Conservation (phyloP, 1,139 yeast genomes). For the Saccharomyces pastorianus region DNA sequence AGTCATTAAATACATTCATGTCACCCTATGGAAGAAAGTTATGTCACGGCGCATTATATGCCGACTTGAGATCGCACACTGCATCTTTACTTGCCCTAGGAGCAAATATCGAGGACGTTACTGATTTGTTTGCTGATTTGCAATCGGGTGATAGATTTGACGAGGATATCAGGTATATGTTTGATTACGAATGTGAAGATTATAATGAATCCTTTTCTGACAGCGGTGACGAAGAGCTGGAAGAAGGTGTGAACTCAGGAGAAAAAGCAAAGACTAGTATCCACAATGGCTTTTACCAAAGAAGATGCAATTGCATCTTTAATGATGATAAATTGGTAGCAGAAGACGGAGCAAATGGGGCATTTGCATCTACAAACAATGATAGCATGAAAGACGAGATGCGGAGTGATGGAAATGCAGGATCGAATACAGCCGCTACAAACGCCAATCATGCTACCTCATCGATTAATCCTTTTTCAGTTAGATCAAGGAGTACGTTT, state of each 20-base stretch:
- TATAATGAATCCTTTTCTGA: constrained; percentile 28
- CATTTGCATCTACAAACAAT: not conserved
- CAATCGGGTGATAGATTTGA: constrained; percentile 64
- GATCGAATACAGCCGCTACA: constrained; percentile 7
- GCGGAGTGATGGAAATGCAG: constrained; percentile 4
- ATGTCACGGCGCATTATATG: constrained; percentile 48
- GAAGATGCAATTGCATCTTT: constrained; percentile 36
- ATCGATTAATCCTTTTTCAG: constrained; percentile 30
- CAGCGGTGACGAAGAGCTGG: constrained; percentile 23
- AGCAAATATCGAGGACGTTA: constrained; percentile 39
- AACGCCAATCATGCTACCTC: constrained; percentile 9
- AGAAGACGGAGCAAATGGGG: constrained; percentile 15
- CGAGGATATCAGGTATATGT: constrained; percentile 64
- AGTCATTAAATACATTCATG: constrained; percentile 47
- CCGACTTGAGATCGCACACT: constrained; percentile 46
- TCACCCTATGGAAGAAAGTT: constrained; percentile 55
- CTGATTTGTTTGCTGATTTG: constrained; percentile 47
- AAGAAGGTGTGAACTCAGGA: constrained; percentile 11
- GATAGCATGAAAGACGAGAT: constrained; percentile 18
- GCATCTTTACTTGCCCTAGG: constrained; percentile 42
- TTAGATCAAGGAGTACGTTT: constrained; percentile 31
- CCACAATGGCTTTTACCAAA: constrained; percentile 8
- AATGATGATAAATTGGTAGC: constrained; percentile 30
- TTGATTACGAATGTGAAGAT: constrained; percentile 48
- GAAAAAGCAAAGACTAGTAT: not conserved